phyloP scores from a whole-genome alignment of 352 stramenopile species.

The Globisporangium solare region DNA sequence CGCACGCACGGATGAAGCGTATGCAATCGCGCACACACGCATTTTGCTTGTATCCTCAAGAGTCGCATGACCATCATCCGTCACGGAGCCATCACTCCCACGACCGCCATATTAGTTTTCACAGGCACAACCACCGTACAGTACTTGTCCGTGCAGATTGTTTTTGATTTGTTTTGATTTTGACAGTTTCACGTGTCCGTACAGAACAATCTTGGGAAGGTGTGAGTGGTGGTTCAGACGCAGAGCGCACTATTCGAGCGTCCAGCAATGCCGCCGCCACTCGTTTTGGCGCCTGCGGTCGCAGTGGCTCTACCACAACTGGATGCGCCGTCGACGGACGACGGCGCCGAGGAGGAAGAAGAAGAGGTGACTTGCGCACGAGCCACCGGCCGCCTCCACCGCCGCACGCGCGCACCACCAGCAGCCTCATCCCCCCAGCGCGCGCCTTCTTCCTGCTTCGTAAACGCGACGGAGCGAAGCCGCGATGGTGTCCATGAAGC shows the following conservation, averaged over 20 bases:
- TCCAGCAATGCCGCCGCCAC: background rate
- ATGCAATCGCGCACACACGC: too few relatives aligned
- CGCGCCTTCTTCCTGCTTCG: background rate
- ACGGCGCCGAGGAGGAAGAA: slow-evolving; percentile 1
- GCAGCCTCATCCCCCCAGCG: background rate
- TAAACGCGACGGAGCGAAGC: background rate
- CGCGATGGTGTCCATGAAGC: slow-evolving; percentile 16
- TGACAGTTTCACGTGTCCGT: too few relatives aligned
- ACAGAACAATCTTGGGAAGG: background rate
- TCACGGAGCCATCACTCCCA: too few relatives aligned
- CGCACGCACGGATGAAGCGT: too few relatives aligned
- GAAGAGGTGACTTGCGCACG: slow-evolving; percentile 6
- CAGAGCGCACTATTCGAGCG: background rate
- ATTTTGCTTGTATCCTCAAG: too few relatives aligned
- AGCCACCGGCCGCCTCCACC: background rate
- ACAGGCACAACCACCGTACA: too few relatives aligned
- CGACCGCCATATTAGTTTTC: too few relatives aligned
- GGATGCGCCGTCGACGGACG: slow-evolving; percentile 3
- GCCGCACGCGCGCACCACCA: background rate
- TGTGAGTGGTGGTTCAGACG: background rate
- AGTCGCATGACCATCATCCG: too few relatives aligned
- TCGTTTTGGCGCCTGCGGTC: slow-evolving; percentile 7
- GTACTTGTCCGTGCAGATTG: too few relatives aligned
- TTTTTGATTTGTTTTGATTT: too few relatives aligned
- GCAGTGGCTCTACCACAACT: slow-evolving; percentile 7